Evolutionary conservation across 148 eudicot genomes (phyloP).

Genomic region (Silene conica): DNA sequence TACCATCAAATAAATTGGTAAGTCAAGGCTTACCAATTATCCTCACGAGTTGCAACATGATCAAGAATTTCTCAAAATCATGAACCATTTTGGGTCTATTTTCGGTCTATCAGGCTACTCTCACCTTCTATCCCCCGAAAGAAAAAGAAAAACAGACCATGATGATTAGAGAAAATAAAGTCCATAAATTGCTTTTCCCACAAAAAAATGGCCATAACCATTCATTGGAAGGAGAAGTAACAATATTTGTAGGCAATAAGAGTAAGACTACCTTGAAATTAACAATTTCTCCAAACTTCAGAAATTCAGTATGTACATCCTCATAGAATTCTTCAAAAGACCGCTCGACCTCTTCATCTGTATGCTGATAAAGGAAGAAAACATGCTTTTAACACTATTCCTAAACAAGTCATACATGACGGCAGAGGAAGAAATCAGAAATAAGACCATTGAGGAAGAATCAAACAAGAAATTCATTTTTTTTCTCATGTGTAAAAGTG

Average conservation of each 20-base stretch:
- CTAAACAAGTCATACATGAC: neutral
- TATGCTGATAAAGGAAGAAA: constrained; percentile 45
- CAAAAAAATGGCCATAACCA: neutral
- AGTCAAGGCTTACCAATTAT: neutral
- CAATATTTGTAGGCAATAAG: constrained; percentile 4
- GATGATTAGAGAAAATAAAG: neutral
- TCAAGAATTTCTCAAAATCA: neutral
- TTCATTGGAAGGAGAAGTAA: constrained; percentile 8
- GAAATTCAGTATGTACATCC: constrained; percentile 96
- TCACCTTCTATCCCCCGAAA: neutral
- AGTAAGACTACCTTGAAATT: constrained; percentile 73
- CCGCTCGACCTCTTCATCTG: constrained; percentile 81
- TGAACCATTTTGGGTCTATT: neutral
- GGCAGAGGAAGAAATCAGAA: neutral
- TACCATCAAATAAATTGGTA: too few relatives aligned
- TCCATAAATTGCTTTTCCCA: neutral
- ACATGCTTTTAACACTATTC: constrained; percentile 20
- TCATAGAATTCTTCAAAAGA: constrained; percentile 91
- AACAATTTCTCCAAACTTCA: constrained; percentile 85
- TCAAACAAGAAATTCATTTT: neutral
- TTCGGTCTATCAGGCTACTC: neutral
- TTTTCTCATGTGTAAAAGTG: neutral
- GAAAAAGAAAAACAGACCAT: neutral
- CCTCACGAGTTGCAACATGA: neutral
- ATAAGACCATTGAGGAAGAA: neutral